Evolutionary conservation across 352 stramenopile genomes (phyloP), one percentile per base, ranked within the genome.

Genomic region (Globisporangium lucens): DNA sequence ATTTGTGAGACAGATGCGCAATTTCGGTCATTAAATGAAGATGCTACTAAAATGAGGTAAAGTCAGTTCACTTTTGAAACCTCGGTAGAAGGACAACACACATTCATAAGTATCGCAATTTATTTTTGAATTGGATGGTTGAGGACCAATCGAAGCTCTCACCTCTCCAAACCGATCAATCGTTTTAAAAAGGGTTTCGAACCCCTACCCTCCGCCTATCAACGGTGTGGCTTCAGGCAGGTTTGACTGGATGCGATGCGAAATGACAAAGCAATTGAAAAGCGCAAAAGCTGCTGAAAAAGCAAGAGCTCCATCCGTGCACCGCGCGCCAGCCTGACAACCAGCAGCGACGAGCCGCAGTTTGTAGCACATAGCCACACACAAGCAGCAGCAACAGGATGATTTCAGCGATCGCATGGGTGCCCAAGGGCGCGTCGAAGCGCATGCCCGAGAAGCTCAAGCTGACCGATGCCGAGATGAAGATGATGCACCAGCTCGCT

Each of bases 391-490:
- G 27, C 27, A 68, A 24, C 27, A 73, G 10, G 15, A 89, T 89
- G 78, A 89, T 89, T 68, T 89, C 80, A 27, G 78, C 78, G 56
- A 65, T 89, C 47, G 76, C 80, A 63, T 89, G 80, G 80, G 80
- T 89, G 71, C 80, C 76, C 35, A 77, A 78, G 51, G 76, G 78
- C 24, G 76, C 78, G 66, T 83, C 77, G 38, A 80, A 75, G 70
- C 80, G 86, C 76, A 79, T 87, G 63, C 89, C 89, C 8, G 85
- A 94, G 66, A 94, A 94, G 77, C 85, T 93, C 61, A 89, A 93
- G 75, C 76, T 95, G 15, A 93, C 87, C n/a, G 79, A 93, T 47
- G 75, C 85, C 17, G 89, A 96, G 71, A 72, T 96, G 61, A 66
- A 77, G 29, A 89, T 96, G 83, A 87, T 96, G 81, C 83, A 83